Evolutionary conservation across 2,329 filamentous ascomycete genomes (phyloP).

Genomic region (Elsinoe arachidis): DNA sequence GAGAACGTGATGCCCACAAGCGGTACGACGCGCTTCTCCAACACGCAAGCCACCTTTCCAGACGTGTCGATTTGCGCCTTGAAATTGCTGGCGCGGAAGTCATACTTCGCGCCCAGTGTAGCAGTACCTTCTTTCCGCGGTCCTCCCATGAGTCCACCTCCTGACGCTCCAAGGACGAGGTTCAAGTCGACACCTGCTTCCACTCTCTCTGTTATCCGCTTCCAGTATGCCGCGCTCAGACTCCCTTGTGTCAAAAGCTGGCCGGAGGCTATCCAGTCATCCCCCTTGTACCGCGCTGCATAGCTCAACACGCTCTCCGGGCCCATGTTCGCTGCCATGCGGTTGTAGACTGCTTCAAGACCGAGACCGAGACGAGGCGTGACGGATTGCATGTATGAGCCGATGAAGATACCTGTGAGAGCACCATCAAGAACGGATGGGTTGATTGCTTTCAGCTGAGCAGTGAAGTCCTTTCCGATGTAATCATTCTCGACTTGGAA

Average conservation of each 20-base stretch:
- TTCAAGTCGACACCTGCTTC: conserved; percentile 95
- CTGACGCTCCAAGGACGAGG: conserved; percentile 57
- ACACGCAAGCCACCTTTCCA: conserved; percentile 82
- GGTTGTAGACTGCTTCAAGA: conserved; percentile 90
- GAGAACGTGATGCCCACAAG: conserved; percentile 91
- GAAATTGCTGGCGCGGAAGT: conserved; percentile 93
- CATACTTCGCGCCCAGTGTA: conserved; percentile 92
- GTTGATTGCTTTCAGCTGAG: conserved; percentile 87
- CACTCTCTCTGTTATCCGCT: conserved; percentile 82
- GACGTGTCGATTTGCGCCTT: conserved; percentile 91
- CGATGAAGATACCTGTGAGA: conserved; percentile 89
- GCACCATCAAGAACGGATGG: conserved; percentile 89
- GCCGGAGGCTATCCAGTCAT: conserved; percentile 86
- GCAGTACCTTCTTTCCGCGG: conserved; percentile 80
- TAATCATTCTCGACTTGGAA: conserved; percentile 94
- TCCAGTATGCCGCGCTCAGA: conserved; percentile 89
- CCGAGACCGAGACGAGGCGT: conserved; percentile 81
- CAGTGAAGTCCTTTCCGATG: conserved; percentile 84
- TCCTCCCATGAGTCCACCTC: conserved; percentile 60
- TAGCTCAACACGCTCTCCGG: conserved; percentile 91
- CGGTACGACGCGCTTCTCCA: conserved; percentile 93
- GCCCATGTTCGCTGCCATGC: conserved; percentile 69
- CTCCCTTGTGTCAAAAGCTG: conserved; percentile 84
- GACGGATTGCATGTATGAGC: conserved; percentile 87
- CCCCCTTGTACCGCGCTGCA: conserved; percentile 79